Percentiles rank a stretch among this genome's conserved stretches.
Conservation (phyloP, 768 basidiomycete species). For the Boletus sensibilis region DNA sequence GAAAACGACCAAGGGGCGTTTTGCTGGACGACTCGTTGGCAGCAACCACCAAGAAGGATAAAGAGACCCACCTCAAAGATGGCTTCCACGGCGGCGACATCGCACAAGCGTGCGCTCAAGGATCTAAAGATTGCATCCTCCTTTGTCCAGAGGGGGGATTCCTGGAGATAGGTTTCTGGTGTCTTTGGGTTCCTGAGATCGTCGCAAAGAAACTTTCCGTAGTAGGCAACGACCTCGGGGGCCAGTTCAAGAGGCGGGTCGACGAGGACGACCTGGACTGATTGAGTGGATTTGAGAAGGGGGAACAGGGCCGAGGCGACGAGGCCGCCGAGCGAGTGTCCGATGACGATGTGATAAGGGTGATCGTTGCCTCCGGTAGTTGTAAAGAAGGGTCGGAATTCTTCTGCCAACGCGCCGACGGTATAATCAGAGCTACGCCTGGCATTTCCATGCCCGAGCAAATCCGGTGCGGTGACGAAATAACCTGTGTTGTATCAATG, state of each 20-base stretch:
- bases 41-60: neutral
- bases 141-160: neutral
- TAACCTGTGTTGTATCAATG: constrained; percentile 18
- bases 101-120: constrained; percentile 1
- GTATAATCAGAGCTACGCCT: constrained; percentile 11
- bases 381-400: constrained; percentile 11
- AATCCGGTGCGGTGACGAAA: constrained; percentile 24
- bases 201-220: neutral
- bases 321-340: constrained; percentile 22
- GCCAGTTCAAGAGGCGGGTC: constrained; percentile 16
- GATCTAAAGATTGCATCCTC: constrained; percentile 1
- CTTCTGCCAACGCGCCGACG: constrained; percentile 11
- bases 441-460: constrained; percentile 21
- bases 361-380: neutral
- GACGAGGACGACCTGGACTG: constrained; percentile 16
- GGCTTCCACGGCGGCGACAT: constrained; percentile 6
- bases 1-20: constrained; percentile 25
- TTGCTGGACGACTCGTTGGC: constrained; percentile 13
- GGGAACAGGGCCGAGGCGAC: constrained; percentile 14
- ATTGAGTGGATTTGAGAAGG: constrained; percentile 8
- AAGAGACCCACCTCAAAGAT: constrained; percentile 11
- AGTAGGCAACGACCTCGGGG: neutral
- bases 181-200: neutral
- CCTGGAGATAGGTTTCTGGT: neutral
- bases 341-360: constrained; percentile 16